Evolutionary conservation across 441 rosid genomes (phyloP), one percentile per base, ranked within the genome.

Genomic region (Isatis lusitanica): DNA sequence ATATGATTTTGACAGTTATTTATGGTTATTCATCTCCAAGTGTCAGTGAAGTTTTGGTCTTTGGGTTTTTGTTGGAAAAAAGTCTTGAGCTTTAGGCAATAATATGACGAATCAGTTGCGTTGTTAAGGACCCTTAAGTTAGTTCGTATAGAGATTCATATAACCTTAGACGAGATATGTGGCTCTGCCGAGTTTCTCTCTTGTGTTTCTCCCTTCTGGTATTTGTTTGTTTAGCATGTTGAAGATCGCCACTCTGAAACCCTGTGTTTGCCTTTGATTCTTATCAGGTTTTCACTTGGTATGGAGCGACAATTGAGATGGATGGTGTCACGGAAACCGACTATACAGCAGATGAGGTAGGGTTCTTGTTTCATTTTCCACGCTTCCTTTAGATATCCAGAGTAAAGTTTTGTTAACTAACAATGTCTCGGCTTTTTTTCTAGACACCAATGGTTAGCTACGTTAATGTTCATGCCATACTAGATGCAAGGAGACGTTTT

Each of bases 371-470:
- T 60, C 62, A 35, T 51, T 42, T 26, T 61, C 43, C 21, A 24
- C 9, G 6, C 40, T 58, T 44, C 38, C 55, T 26, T 40, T 62
- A 31, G 28, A 53, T 62, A 9, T 7, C 1, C 26, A 33, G 56
- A 26, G 38, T 28, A 53, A 51, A 13, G 0, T 9, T 13, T 53
- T 15, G 13, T 71, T 42, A 26, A 51, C 26, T 74, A 64, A 76
- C n/a, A n/a, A 7, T 15, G 9, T 70, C 18, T 30, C 64, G 70
- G 76, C 51, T 76, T 71, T 60, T 60, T 51, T 11, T 10, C 9
- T 74, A 94, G 97, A 92, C 99, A 15, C 96, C 98, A 4, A 90
- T 94, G 98, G 87, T 92, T 13, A 92, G 96, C 83, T 94, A 90
- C 73, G 84, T 90, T 8, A 92, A 94, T 76, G 97, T 92, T 47